These are phyloP conservation scores for Verticillium alfalfae DNA, from an alignment of 2,329 filamentous ascomycete genomes.

Conservation along the genomic window DNA sequence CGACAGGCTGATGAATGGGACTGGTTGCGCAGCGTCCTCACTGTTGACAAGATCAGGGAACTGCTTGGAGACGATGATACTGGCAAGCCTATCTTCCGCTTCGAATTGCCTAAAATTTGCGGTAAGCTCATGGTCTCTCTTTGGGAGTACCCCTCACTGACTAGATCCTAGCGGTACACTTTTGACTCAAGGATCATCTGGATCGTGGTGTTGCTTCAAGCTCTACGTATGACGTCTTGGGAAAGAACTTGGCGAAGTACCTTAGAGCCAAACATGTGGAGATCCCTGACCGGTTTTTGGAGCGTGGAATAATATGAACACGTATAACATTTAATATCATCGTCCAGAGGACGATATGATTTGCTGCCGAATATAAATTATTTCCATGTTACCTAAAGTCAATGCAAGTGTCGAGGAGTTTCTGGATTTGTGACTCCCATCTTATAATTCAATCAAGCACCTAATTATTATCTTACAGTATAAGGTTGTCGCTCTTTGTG, in stretches of 20 bases:
- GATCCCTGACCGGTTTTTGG: constrained; percentile 19
- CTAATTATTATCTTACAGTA: too few species aligned
- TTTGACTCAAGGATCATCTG: constrained; percentile 35
- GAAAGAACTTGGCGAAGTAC: constrained; percentile 23
- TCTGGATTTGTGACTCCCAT: too few species aligned
- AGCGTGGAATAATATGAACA: constrained; percentile 12
- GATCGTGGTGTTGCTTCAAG: constrained; percentile 12
- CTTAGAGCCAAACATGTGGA: constrained; percentile 19
- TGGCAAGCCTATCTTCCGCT: constrained; percentile 32
- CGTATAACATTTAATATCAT: not conserved
- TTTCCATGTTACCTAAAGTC: too few species aligned
- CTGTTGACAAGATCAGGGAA: constrained; percentile 26
- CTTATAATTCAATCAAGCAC: too few species aligned
- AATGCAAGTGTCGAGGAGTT: too few species aligned
- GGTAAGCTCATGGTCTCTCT: not conserved
- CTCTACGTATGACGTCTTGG: constrained; percentile 22
- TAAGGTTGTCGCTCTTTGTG: too few species aligned
- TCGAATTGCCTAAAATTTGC: constrained; percentile 30
- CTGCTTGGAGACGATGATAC: constrained; percentile 30
- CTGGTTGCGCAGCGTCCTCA: constrained; percentile 31
- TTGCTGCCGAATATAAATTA: too few species aligned
- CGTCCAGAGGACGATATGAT: too few species aligned
- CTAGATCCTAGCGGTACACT: constrained; percentile 18
- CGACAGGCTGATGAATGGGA: constrained; percentile 13
- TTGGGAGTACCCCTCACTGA: too few species aligned